A percentile compares a stretch with the other conserved stretches of the same genome.
Evolutionary conservation across 129 eudicot genomes (phyloP).

Genomic region (Cynara cardunculus): DNA sequence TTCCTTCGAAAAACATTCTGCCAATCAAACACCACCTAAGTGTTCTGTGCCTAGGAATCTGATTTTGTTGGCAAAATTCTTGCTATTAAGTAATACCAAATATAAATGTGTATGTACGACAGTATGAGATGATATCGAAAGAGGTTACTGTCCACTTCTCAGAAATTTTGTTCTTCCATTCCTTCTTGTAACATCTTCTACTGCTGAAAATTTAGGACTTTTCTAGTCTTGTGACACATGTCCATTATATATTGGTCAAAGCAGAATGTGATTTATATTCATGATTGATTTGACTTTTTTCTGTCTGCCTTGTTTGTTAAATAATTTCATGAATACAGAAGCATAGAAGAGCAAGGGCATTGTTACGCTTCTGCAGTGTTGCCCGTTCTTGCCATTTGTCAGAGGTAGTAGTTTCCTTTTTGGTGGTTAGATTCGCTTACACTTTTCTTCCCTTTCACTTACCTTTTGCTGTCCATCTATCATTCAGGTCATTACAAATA

Average conservation of each 20-base stretch:
- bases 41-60: neutral
- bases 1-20: no score
- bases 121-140: neutral
- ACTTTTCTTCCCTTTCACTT: neutral
- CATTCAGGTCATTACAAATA: conserved; percentile 52
- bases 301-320: neutral
- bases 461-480: neutral
- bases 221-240: neutral
- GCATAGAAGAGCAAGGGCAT: conserved; percentile 81
- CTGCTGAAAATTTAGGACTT: neutral
- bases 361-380: conserved; percentile 51
- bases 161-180: neutral
- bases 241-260: neutral
- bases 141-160: neutral
- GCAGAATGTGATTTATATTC: neutral
- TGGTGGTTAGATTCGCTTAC: neutral
- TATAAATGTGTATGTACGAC: no score
- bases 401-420: conserved; percentile 36
- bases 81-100: no score
- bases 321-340: conserved; percentile 42
- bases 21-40: no score
- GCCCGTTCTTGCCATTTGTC: conserved; percentile 45
- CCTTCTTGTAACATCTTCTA: neutral
- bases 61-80: no score
- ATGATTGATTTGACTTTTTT: neutral